Evolutionary conservation across 305 asterid species (phyloP).

Genomic region (Solanum chacoense): DNA sequence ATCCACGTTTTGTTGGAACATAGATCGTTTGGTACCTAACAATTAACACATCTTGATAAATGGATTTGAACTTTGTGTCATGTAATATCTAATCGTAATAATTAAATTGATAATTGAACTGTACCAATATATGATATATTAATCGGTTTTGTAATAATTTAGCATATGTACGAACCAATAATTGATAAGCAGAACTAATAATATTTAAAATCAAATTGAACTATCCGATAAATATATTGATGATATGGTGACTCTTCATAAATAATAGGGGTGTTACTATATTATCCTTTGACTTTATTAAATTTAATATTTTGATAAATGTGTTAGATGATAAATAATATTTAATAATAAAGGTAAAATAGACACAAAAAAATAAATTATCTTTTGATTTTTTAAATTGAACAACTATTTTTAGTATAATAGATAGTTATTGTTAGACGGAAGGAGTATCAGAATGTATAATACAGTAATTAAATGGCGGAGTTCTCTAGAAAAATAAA

Average conservation of each 20-base stretch:
- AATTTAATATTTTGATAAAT: no score
- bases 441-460: no score
- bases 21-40: not conserved
- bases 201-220: not conserved
- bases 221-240: no score
- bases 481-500: no score
- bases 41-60: not conserved
- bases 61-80: no score
- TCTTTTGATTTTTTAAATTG: no score
- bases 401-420: rapidly evolving
- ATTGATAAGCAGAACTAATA: not conserved
- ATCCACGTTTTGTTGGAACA: not conserved
- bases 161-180: no score
- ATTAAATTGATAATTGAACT: not conserved
- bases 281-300: not conserved
- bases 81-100: not conserved
- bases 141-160: no score
- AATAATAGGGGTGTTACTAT: not conserved
- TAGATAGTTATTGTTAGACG: no score
- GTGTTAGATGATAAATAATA: no score
- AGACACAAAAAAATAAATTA: no score
- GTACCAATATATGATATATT: not conserved
- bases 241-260: not conserved
- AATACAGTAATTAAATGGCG: not conserved
- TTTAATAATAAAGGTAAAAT: no score